A percentile compares a stretch with the other conserved stretches of the same genome.
These are phyloP conservation scores for Annulohypoxylon stygium DNA, from an alignment of 495 filamentous ascomycete genomes.

Conservation along the genomic window DNA sequence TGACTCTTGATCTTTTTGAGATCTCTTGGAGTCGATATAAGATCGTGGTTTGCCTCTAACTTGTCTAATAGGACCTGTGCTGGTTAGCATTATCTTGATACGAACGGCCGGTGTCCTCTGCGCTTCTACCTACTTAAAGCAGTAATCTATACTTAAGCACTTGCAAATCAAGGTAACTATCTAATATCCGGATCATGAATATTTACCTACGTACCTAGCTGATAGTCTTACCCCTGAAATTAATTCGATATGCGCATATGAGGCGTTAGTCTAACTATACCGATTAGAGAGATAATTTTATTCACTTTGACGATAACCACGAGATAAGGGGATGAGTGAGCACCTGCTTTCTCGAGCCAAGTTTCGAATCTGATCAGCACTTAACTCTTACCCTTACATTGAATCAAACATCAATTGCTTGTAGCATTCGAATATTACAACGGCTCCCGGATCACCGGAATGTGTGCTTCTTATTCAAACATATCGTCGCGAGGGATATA, in stretches of 20 bases:
- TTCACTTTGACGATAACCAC: neutral
- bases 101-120: neutral
- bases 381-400: conserved; percentile 14
- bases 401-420: neutral
- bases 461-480: neutral
- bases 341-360: conserved; percentile 41
- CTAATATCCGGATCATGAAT: neutral
- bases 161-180: neutral
- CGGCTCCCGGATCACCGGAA: neutral
- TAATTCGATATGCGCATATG: neutral
- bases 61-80: neutral
- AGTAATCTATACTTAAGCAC: neutral
- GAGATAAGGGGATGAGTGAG: conserved; percentile 27
- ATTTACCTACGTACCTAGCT: neutral
- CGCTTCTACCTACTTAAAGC: neutral
- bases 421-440: neutral
- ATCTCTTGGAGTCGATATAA: too few relatives aligned
- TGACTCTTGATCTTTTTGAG: too few relatives aligned
- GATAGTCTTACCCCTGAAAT: neutral
- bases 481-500: neutral
- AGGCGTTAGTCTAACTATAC: neutral
- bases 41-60: too few relatives aligned
- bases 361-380: conserved; percentile 26
- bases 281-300: neutral
- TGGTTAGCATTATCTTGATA: neutral